Base-by-base conservation (phyloP, 140 eudicot species). In the Flaveria floridana region DNA sequence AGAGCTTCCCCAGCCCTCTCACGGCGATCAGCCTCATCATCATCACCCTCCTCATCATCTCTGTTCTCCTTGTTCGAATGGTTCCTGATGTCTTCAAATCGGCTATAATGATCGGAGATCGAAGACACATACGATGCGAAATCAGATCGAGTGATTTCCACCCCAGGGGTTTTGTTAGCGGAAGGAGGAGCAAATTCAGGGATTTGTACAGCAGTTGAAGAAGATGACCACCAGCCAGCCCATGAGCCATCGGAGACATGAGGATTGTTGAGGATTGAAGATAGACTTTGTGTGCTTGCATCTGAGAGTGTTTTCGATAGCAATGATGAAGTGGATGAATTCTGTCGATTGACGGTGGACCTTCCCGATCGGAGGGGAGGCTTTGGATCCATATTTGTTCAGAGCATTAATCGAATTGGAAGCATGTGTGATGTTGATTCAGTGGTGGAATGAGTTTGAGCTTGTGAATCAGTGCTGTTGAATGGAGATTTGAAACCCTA, bases 201-300 rank as follows among this genome's bases (percentile, higher is more conserved):
- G 0, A 80, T 70, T 2, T 86, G 70, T 3, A 83, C 79, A 58
- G 91, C 62, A 30, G 95, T 73, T 51, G 97, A 82, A 14, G 96
- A 83, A 14, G 96, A 83, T 0, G 94, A 91, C 96, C 96, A 91
- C 94, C 94, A 91, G n/a, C 81, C 83, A 46, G 61, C 48, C 89
- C 92, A 84, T 5, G 92, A 82, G 30, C 79, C 82, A 37, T 85
- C 85, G 69, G 86, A 72, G 25, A 85, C 79, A 25, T 87, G 91
- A 0, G 96, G 97, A 70, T 92, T 89, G 81, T 92, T 92, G 79
- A 92, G 96, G 55, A 92, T 87, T 56, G 95, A 84, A 14, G 97
- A 86, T 61, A 88, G 82, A 79, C 81, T 82, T 46, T 90, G 97
- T 20, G 89, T 87, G 26, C 79, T 66, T 65, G 84, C 84, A 67